Evolutionary conservation across 2,329 filamentous ascomycete genomes (phyloP).

Genomic region (Neobulgaria alba): DNA sequence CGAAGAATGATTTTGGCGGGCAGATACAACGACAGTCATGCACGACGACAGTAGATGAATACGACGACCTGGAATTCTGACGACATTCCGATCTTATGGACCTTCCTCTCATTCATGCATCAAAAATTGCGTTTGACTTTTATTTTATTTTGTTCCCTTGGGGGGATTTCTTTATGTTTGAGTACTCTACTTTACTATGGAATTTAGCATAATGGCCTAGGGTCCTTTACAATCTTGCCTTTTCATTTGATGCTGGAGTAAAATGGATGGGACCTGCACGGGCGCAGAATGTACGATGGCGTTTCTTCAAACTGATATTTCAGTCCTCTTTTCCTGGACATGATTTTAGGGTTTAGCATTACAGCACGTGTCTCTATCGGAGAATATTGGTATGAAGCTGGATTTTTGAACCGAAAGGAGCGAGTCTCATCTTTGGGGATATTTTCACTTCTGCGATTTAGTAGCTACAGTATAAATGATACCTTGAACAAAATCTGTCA

Average conservation of each 20-base stretch:
- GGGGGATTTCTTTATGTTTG: slow-evolving; percentile 13
- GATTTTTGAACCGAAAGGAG: too few relatives aligned
- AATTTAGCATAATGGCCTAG: slow-evolving; percentile 13
- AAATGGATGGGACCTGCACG: slow-evolving; percentile 6
- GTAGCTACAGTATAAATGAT: too few relatives aligned
- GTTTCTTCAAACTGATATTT: not conserved
- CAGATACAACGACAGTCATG: slow-evolving; percentile 4
- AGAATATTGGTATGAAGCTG: too few relatives aligned
- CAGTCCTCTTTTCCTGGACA: not conserved
- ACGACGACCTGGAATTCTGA: slow-evolving; percentile 3
- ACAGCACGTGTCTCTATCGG: not conserved
- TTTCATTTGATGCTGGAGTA: slow-evolving; percentile 11
- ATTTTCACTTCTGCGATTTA: too few relatives aligned
- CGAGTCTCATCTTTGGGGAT: too few relatives aligned
- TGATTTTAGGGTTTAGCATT: not conserved
- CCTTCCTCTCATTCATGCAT: slow-evolving; percentile 1
- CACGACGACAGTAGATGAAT: slow-evolving; percentile 15
- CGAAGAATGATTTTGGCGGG: not conserved
- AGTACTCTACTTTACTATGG: slow-evolving; percentile 8
- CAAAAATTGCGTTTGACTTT: slow-evolving; percentile 13
- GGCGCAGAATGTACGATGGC: not conserved
- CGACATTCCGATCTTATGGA: slow-evolving; percentile 3
- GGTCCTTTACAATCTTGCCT: slow-evolving; percentile 2
- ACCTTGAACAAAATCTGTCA: too few relatives aligned
- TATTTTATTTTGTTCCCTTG: slow-evolving; percentile 16